Conservation (phyloP, 768 basidiomycete genomes). For the Cystobasidium onofrii region DNA sequence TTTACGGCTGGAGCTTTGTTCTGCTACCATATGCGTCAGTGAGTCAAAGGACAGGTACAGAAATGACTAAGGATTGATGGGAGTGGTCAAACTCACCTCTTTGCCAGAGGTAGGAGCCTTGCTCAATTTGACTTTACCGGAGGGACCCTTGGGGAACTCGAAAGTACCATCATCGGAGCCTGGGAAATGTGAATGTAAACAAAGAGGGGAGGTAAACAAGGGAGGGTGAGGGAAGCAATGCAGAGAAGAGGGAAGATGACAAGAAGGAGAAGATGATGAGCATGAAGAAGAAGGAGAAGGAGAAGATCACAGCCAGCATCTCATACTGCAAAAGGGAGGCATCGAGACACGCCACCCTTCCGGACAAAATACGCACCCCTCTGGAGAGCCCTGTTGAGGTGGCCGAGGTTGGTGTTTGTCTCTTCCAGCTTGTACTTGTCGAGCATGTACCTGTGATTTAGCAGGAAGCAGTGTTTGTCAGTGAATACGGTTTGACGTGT, state of each 20-base stretch:
- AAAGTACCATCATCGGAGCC: conserved; percentile 23
- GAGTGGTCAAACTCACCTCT: conserved; percentile 29
- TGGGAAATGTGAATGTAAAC: neutral
- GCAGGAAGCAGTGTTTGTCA: neutral
- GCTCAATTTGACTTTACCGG: conserved; percentile 23
- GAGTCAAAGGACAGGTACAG: no score
- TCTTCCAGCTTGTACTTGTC: conserved; percentile 25
- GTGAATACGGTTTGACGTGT: no score
- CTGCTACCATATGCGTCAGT: conserved; percentile 8
- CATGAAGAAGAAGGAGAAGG: neutral
- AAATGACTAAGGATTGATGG: no score
- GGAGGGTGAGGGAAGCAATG: neutral
- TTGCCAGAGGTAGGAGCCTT: conserved; percentile 6
- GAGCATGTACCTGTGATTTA: neutral
- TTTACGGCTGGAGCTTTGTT: conserved; percentile 11
- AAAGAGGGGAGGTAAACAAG: no score
- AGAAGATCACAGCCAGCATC: neutral
- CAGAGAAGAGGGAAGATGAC: neutral
- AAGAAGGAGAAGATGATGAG: neutral
- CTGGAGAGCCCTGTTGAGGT: conserved; percentile 25
- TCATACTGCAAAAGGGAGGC: no score
- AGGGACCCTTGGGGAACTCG: conserved; percentile 19
- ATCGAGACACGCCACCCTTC: neutral
- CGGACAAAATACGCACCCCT: neutral
- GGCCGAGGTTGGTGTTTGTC: neutral